A percentile compares a stretch with the other conserved stretches of the same genome.
Conservation (phyloP, 2,329 filamentous ascomycete genomes). For the Talaromyces sp. region DNA sequence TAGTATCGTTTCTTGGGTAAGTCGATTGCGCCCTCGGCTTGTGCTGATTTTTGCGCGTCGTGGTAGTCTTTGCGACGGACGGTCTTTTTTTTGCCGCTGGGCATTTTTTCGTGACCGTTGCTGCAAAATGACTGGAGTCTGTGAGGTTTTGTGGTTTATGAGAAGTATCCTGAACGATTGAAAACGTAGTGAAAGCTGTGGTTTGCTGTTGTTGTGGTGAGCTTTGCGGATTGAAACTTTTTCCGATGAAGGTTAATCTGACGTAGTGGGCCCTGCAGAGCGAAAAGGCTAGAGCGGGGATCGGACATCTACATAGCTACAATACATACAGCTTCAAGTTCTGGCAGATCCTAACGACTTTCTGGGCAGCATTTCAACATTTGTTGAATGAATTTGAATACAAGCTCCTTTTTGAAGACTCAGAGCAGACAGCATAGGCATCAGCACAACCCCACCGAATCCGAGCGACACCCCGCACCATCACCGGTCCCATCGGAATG, state of each 20-base stretch:
- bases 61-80: constrained; percentile 57
- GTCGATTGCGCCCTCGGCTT: constrained; percentile 41
- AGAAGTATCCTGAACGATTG: no score
- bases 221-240: no score
- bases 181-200: no score
- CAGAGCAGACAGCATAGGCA: background rate
- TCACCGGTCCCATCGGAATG: background rate
- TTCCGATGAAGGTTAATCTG: background rate
- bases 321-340: background rate
- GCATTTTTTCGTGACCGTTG: constrained; percentile 26
- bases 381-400: background rate
- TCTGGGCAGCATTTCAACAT: no score
- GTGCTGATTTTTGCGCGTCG: constrained; percentile 40
- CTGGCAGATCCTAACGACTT: background rate
- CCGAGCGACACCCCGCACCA: background rate
- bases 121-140: background rate
- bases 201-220: no score
- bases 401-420: background rate
- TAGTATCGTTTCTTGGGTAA: constrained; percentile 95
- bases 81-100: constrained; percentile 52
- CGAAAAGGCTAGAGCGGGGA: background rate
- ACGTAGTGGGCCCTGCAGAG: constrained; percentile 6
- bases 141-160: no score
- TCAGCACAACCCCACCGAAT: background rate
- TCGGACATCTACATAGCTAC: background rate